Evolutionary conservation across 2,329 filamentous ascomycete genomes (phyloP).

Genomic region (Bisporella sp.): DNA sequence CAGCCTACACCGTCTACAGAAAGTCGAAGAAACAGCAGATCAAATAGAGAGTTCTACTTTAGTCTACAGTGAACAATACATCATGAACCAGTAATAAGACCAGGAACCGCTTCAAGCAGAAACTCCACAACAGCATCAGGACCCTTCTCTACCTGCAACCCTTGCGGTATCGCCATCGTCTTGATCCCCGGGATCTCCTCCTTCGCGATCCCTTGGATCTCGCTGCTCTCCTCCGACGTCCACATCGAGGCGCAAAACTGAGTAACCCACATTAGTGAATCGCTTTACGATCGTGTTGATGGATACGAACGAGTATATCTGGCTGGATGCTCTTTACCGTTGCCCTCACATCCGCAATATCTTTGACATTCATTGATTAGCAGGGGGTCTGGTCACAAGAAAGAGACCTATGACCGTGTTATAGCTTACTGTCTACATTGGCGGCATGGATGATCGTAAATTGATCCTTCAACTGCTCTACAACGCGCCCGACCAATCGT

Average conservation of each 20-base stretch:
- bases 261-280: neutral
- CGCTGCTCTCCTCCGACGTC: conserved; percentile 38
- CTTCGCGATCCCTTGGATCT: conserved; percentile 38
- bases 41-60: no score
- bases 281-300: neutral
- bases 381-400: no score
- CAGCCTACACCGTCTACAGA: no score
- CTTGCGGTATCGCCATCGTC: conserved; percentile 45
- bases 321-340: neutral
- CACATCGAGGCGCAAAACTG: conserved; percentile 56
- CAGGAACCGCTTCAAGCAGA: conserved; percentile 32
- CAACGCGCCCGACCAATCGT: conserved; percentile 52
- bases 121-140: conserved; percentile 50
- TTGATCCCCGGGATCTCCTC: conserved; percentile 39
- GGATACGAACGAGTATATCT: neutral
- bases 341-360: neutral
- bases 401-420: neutral
- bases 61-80: no score
- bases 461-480: conserved; percentile 52
- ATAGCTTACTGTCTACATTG: conserved; percentile 48
- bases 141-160: conserved; percentile 44
- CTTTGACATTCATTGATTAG: neutral
- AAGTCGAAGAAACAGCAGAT: no score
- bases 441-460: conserved; percentile 57
- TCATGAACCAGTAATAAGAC: conserved; percentile 6